A percentile compares a stretch with the other conserved stretches of the same genome.
Conservation (phyloP, 768 basidiomycete species). For the Leccinum boreale region DNA sequence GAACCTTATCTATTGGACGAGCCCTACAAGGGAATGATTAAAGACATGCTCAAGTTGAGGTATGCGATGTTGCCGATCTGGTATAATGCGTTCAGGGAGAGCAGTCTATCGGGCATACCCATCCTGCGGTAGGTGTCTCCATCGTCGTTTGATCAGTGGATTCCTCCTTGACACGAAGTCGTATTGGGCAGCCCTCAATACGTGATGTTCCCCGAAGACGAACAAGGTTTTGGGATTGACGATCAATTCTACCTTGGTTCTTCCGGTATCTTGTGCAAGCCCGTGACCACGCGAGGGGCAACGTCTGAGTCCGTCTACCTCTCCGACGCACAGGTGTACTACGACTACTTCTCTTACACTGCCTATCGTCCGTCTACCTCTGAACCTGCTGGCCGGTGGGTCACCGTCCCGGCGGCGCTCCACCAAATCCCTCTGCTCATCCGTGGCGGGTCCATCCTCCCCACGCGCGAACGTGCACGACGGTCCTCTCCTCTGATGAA, state of each 20-base stretch:
- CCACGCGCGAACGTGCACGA: slow-evolving; percentile 84
- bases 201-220: slow-evolving; percentile 87
- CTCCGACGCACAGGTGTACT: slow-evolving; percentile 89
- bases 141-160: background rate
- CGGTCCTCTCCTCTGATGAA: slow-evolving; percentile 86
- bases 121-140: slow-evolving; percentile 62
- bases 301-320: slow-evolving; percentile 77
- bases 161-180: background rate
- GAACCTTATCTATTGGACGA: slow-evolving; percentile 93
- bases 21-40: slow-evolving; percentile 81
- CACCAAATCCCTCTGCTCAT: slow-evolving; percentile 81
- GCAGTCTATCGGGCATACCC: slow-evolving; percentile 76
- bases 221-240: slow-evolving; percentile 81
- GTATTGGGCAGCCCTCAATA: slow-evolving; percentile 80
- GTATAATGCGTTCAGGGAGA: slow-evolving; percentile 97
- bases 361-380: slow-evolving; percentile 60
- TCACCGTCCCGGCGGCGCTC: slow-evolving; percentile 79
- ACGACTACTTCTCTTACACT: slow-evolving; percentile 80
- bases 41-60: slow-evolving; percentile 73
- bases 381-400: slow-evolving; percentile 47
- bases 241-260: slow-evolving; percentile 92
- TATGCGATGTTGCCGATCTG: slow-evolving; percentile 89
- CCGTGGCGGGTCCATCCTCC: slow-evolving; percentile 86
- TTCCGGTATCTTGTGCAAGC: slow-evolving; percentile 89
- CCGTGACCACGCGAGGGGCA: slow-evolving; percentile 73